Evolutionary conservation across 2,329 filamentous ascomycete genomes (phyloP), one percentile per base, ranked within the genome.

Genomic region (Trichoderma sp.): DNA sequence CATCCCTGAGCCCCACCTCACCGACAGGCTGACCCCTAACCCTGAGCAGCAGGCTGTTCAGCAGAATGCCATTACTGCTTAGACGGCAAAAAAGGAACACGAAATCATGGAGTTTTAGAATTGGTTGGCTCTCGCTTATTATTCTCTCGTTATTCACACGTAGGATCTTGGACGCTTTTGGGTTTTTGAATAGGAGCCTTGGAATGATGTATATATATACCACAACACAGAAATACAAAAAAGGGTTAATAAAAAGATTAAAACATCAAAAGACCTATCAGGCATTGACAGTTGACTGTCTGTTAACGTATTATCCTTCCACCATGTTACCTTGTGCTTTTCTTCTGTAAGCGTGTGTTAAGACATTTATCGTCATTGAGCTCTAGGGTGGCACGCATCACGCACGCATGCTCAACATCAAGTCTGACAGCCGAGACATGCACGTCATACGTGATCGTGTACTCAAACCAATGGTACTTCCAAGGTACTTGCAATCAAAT

Each of bases 1-100:
- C 68, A 85, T 89, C 53, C 83, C 84, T 11, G 85, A 87, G 71
- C 84, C 85, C 11, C 80, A 79, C 21, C 79, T 87, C 53, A 81
- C 78, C 75, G 77, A 80, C 70, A 81, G 85, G 30, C 75, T 86
- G 73, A 87, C 86, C 8, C 86, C 86, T 2, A 85, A 83, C 70
- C 85, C 84, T 5, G 85, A 86, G 77, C 76, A 81, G 75, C 83
- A 86, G 79, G 43, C 72, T 39, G 61, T 72, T 53, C 75, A 69
- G 34, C 75, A 69, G 34, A 76, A 73, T 43, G 72, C 74, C 71
- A 71, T 77, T 47, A 72, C 69, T 26, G 74, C 73, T 30, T 76
- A 69, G 70, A 34, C 15, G 32, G n/a, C 30, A 32, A 28, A 21
- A 11, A 39, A 21, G 26, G 26, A 18, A 18, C n/a, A 30, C 5